Base-by-base conservation (phyloP, 345 rosid genomes). In the Salix arbutifolia region DNA sequence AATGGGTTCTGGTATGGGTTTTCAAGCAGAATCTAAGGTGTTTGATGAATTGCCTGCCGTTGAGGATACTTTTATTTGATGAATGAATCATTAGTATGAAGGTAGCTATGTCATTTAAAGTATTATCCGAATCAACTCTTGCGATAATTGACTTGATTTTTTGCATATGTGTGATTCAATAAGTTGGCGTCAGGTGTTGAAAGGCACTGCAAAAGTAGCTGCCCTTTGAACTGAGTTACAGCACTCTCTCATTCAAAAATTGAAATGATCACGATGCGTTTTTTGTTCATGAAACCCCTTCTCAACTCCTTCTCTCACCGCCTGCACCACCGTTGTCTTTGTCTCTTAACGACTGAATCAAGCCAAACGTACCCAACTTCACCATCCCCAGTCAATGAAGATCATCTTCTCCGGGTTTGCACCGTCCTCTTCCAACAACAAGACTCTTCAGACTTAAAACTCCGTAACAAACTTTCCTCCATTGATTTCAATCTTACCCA, bases 361-460 rank as follows among this genome's bases (percentile, higher is more conserved):
- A 44, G n/a, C 13, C 81, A 66, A 13, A 23, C 38, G 8, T 67
- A 35, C 11, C 76, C 58, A 4, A 10, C 77, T 5, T 37, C 70
- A 11, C 79, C 74, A n/a, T 62, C 84, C 19, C 82, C 88, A 19
- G 74, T 94, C 33, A 85, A 89, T 81, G 86, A 83, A 69, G 80
- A 85, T 28, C 87, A 85, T 56, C 94, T 94, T 72, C 86, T 88
- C 79, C 87, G 81, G 33, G 90, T 92, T 70, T 94, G 97, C 85
- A 91, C 95, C 28, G 83, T 92, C 80, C 97, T 94, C 68, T 89
- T 79, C 86, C 97, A 94, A 38, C 95, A 89, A 58, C 97, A 92
- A 62, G 56, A 85, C 76, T 90, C 97, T 0, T 80, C 97, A 3
- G 91, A 90, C 69, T 76, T 85, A 60, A 89, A 90, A 19, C 97